Percentiles rank a stretch among this genome's conserved stretches.
These are phyloP conservation scores for Cyberlindnera saturnus DNA, from an alignment of 805 yeast genomes.

Conservation along the genomic window DNA sequence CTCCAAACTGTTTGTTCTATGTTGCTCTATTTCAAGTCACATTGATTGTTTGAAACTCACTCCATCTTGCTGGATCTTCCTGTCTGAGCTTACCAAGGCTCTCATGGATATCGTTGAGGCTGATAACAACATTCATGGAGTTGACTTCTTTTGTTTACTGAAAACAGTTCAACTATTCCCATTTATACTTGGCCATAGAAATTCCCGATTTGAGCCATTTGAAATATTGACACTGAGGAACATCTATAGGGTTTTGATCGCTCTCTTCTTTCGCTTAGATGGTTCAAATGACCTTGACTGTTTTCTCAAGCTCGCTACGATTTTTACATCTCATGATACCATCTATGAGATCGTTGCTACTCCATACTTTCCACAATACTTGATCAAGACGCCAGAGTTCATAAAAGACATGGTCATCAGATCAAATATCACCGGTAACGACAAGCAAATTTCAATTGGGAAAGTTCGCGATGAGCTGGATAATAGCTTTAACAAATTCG, in stretches of 20 bases:
- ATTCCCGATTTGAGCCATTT: conserved; percentile 9
- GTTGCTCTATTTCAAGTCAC: conserved; percentile 16
- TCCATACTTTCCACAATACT: conserved; percentile 5
- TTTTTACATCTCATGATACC: conserved; percentile 9
- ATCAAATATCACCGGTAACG: conserved; percentile 11
- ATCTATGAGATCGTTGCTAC: conserved; percentile 6
- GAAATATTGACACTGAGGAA: conserved; percentile 12
- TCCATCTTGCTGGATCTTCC: conserved; percentile 16
- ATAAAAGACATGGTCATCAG: conserved; percentile 11
- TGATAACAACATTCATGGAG: conserved; percentile 10
- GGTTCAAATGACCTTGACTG: conserved; percentile 15
- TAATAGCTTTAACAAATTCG: conserved; percentile 7
- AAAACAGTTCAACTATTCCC: conserved; percentile 13
- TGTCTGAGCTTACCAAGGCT: conserved; percentile 9
- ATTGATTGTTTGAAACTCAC: conserved; percentile 6
- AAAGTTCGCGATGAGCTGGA: conserved; percentile 2
- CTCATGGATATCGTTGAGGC: conserved; percentile 4
- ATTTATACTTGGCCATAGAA: conserved; percentile 10
- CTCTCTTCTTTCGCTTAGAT: conserved; percentile 5
- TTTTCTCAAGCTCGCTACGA: conserved; percentile 7
- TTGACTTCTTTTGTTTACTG: conserved; percentile 16
- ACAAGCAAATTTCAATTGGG: background rate
- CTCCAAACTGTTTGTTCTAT: conserved; percentile 15
- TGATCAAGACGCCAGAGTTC: conserved; percentile 13
- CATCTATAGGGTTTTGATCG: conserved; percentile 9